Percentiles rank a stretch among this genome's conserved stretches.
Evolutionary conservation across 73 alveolate genomes (phyloP).

Genomic region (Paraurostyla sp.): DNA sequence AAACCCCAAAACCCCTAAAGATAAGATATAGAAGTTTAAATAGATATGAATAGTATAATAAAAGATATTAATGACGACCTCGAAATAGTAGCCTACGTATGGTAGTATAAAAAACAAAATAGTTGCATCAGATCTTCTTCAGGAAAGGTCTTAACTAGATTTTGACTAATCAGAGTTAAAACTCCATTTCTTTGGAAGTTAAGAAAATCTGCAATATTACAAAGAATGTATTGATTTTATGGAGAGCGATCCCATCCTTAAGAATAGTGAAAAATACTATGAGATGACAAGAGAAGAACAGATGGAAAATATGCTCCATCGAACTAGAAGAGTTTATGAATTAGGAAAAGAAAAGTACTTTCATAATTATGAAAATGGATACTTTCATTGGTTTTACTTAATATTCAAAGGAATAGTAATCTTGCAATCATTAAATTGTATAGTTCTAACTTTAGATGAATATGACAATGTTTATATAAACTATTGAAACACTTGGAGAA

Average conservation of each 20-base stretch:
- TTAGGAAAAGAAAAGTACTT: conserved; percentile 30
- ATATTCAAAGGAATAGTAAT: neutral
- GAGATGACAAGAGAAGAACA: conserved; percentile 65
- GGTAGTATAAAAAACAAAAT: conserved; percentile 28
- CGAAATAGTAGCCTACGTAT: no score
- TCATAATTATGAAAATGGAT: neutral
- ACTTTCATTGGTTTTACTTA: neutral
- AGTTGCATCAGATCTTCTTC: conserved; percentile 18
- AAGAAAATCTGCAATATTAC: neutral
- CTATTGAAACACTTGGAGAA: conserved; percentile 59
- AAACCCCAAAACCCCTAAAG: no score
- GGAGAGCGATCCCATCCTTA: conserved; percentile 30
- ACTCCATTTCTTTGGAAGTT: conserved; percentile 5
- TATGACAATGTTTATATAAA: conserved; percentile 27
- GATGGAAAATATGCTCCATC: conserved; percentile 1
- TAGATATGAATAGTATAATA: no score
- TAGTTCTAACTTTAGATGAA: neutral
- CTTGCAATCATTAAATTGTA: neutral
- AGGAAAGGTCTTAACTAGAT: conserved; percentile 33
- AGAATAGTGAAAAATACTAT: conserved; percentile 40
- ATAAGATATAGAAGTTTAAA: no score
- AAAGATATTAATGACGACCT: no score
- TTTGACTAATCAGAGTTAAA: conserved; percentile 42
- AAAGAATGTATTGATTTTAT: neutral
- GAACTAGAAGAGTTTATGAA: conserved; percentile 6